phyloP scores from a whole-genome alignment of 1,284 basidiomycete species.

The Retiboletus fuscus region DNA sequence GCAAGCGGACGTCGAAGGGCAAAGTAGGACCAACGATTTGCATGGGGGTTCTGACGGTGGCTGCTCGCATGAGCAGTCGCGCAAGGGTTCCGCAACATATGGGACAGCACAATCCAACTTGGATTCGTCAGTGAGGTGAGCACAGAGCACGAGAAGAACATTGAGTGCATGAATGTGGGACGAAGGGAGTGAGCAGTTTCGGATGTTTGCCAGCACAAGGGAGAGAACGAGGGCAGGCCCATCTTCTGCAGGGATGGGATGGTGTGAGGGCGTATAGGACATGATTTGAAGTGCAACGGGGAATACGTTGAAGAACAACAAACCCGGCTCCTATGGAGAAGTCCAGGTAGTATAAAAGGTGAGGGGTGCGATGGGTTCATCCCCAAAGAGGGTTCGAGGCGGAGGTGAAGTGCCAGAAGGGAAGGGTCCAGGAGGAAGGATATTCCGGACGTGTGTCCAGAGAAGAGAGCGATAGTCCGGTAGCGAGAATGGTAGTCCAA shows the following conservation, averaged over 20 bases:
- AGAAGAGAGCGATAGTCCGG: too few relatives aligned
- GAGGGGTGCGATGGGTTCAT: too few relatives aligned
- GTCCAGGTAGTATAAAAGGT: too few relatives aligned
- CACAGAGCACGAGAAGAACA: constrained; percentile 85
- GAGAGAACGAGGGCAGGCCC: constrained; percentile 86
- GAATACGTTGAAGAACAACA: too few relatives aligned
- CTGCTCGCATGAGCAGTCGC: constrained; percentile 86
- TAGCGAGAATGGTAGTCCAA: too few relatives aligned
- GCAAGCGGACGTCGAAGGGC: not conserved
- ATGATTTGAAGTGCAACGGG: constrained; percentile 82
- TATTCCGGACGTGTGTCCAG: too few relatives aligned
- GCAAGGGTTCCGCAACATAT: constrained; percentile 89
- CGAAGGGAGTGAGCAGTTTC: constrained; percentile 89
- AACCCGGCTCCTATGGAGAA: too few relatives aligned
- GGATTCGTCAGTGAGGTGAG: constrained; percentile 92
- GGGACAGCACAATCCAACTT: constrained; percentile 90
- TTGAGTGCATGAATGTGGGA: constrained; percentile 90
- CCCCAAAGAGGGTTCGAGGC: too few relatives aligned
- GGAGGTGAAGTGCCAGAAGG: too few relatives aligned
- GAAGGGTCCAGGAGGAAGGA: too few relatives aligned
- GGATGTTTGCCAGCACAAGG: constrained; percentile 89
- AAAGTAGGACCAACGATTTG: constrained; percentile 70
- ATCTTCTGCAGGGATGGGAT: constrained; percentile 76
- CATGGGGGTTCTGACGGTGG: constrained; percentile 84
- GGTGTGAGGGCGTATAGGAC: constrained; percentile 67